These are phyloP conservation scores for Obelidium mucronatum DNA, from an alignment of 192 early-diverging fungal species.

Conservation along the genomic window DNA sequence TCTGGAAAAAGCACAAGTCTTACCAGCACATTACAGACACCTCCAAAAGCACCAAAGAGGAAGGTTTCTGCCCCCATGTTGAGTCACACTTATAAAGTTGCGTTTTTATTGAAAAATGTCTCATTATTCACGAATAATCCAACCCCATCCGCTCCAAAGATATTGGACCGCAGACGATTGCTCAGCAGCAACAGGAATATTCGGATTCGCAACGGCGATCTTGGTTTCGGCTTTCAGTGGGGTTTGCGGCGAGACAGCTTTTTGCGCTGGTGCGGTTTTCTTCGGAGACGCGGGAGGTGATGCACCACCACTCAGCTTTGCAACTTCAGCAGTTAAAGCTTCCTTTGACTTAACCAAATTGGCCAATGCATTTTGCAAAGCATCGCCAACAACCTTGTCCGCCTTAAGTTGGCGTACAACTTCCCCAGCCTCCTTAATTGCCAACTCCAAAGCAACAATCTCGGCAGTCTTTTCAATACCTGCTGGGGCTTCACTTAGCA, in stretches of 20 bases:
- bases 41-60: conserved; percentile 34
- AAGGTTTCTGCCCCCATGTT: conserved; percentile 21
- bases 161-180: conserved; percentile 12
- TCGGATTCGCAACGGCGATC: not conserved
- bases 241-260: conserved; percentile 4
- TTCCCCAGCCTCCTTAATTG: conserved; percentile 63
- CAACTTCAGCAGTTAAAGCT: conserved; percentile 34
- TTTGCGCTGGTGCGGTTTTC: conserved; percentile 52
- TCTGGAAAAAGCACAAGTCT: not conserved
- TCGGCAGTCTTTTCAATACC: conserved; percentile 55
- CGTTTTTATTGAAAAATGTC: too few species aligned
- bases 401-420: conserved; percentile 65
- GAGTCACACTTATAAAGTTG: too few species aligned
- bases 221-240: not conserved
- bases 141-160: conserved; percentile 31
- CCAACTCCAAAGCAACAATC: conserved; percentile 60
- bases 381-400: conserved; percentile 59
- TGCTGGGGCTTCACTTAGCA: conserved; percentile 45
- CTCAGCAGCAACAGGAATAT: not conserved
- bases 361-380: conserved; percentile 55
- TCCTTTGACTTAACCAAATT: conserved; percentile 51
- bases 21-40: conserved; percentile 35
- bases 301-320: not conserved
- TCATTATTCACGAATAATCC: conserved; percentile 36
- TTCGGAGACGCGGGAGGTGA: conserved; percentile 22